Evolutionary conservation across 768 basidiomycete genomes (phyloP), one percentile per base, ranked within the genome.

Genomic region (Hortiboletus flavorubellus): DNA sequence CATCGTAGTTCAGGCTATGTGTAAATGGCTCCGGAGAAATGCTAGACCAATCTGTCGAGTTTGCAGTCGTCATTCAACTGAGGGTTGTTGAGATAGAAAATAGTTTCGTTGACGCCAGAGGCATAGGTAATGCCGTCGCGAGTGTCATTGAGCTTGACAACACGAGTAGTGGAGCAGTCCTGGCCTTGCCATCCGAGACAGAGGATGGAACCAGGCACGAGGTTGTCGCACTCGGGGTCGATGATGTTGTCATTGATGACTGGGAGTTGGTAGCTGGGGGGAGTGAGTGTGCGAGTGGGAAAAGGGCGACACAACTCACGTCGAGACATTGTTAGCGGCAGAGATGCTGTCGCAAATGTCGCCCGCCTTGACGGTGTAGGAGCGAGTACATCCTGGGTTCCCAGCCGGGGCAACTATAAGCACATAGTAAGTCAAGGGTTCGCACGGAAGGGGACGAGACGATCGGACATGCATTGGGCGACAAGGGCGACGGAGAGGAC

Each of bases 261-360:
- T 4, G 85, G 82, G 49, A 92, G 82, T 70, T 92, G 90, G 75
- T 84, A 91, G 12, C 89, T 91, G 51, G 46, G 60, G 45, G 18
- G 14, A 10, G 38, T 52, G 44, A 56, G 40, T 2, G 31, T 7
- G 37, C 1, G 34, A n/a, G 9, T 7, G 8, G 8, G n/a, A 42
- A 12, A 8, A 15, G 5, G 8, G 5, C 4, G 6, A 30, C 3
- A 21, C 31, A 8, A 76, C 83, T 30, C 58, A 88, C 86, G 85
- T 85, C 34, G 86, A 87, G 60, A 77, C 83, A 39, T 79, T 75
- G 51, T 86, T 60, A 5, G 78, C 74, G n/a, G 79, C 77, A 58
- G 86, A 89, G 70, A 91, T 91, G 58, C 68, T 64, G 73, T 91
- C 87, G 66, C 89, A 91, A 51, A 76, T 79, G 66, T 91, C 89